Evolutionary conservation across 129 eudicot species (phyloP).

Genomic region (Artemisia annua): DNA sequence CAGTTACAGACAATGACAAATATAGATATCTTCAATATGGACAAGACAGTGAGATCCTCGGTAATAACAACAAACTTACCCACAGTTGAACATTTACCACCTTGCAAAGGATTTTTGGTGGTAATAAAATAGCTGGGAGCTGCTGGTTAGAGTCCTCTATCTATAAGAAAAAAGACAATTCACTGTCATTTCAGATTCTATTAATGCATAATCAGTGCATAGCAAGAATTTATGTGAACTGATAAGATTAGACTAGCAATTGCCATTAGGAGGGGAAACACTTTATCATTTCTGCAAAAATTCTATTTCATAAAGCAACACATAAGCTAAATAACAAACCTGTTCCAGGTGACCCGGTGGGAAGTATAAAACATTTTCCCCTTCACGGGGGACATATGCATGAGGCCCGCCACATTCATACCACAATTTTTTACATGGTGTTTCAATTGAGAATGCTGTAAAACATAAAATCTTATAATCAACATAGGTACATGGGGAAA

Average conservation of each 20-base stretch:
- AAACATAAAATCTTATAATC: background rate
- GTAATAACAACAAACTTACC: background rate
- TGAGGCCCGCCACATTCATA: constrained; percentile 90
- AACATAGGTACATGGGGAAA: background rate
- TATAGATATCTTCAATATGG: background rate
- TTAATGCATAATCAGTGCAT: background rate
- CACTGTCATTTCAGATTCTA: background rate
- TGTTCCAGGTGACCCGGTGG: constrained; percentile 98
- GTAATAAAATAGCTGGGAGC: background rate
- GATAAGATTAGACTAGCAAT: constrained; percentile 8
- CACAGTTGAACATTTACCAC: constrained; percentile 5
- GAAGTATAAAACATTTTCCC: constrained; percentile 82
- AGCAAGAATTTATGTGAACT: background rate
- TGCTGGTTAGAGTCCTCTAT: background rate
- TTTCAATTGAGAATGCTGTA: constrained; percentile 47
- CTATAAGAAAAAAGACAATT: constrained; percentile 33
- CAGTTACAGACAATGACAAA: background rate
- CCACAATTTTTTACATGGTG: constrained; percentile 64
- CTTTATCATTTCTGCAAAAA: background rate
- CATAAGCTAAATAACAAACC: constrained; percentile 35
- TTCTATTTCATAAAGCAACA: constrained; percentile 8
- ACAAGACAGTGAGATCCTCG: background rate
- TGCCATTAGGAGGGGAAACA: background rate
- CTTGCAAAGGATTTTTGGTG: constrained; percentile 1
- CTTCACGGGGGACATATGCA: constrained; percentile 80